Conservation (phyloP, 2,329 filamentous ascomycete genomes). For the Neopestalotiopsis sp. region DNA sequence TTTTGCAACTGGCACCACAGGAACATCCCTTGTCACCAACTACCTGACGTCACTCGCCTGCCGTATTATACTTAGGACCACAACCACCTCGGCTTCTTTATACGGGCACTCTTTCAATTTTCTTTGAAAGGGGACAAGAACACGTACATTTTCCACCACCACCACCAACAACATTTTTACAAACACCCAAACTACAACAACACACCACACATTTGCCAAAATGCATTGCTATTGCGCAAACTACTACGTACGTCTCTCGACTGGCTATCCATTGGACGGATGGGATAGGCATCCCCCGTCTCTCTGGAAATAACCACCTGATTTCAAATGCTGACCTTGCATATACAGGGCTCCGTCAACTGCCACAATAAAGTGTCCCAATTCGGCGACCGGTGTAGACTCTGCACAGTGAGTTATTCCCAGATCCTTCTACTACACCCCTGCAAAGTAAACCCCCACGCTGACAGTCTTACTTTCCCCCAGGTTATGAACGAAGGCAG, state of each 20-base stretch:
- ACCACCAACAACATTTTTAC: not conserved
- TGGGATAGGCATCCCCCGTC: not conserved
- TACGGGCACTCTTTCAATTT: not conserved
- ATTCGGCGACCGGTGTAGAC: constrained; percentile 35
- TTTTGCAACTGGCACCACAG: not conserved
- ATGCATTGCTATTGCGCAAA: constrained; percentile 38
- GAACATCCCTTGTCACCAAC: not conserved
- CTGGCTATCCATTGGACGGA: not conserved
- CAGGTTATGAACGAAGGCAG: constrained; percentile 35
- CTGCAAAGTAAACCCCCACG: not conserved
- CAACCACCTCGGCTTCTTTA: not conserved
- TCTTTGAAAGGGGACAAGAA: not conserved
- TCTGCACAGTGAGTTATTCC: constrained; percentile 31
- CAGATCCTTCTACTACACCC: not conserved
- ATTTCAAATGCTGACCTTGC: constrained; percentile 8
- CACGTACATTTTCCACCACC: not conserved
- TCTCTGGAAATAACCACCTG: not conserved
- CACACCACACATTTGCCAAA: constrained; percentile 23
- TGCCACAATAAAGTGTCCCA: constrained; percentile 35
- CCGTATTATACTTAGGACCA: not conserved
- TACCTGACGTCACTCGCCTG: not conserved
- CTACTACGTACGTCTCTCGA: constrained; percentile 32
- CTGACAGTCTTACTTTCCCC: not conserved
- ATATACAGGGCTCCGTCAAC: constrained; percentile 29
- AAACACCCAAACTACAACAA: not conserved